A percentile compares a stretch with the other conserved stretches of the same genome.
Conservation (phyloP, 768 basidiomycete species). For the Amyloporia xantha region DNA sequence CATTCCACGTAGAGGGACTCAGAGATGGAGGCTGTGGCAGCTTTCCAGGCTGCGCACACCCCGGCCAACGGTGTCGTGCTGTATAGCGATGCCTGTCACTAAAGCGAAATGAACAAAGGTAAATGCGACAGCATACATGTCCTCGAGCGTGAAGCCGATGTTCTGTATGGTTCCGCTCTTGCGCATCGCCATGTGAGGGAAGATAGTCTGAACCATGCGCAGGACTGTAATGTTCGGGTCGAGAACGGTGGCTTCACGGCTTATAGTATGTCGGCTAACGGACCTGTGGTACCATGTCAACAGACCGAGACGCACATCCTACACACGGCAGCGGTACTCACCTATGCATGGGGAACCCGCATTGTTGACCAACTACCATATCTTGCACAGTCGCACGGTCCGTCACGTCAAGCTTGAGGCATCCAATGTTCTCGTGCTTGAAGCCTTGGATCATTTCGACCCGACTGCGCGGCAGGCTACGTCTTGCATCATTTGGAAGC, state of each 20-base stretch:
- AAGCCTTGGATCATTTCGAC: conserved; percentile 57
- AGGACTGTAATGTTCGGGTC: conserved; percentile 63
- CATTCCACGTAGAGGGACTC: conserved; percentile 71
- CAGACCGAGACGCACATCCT: neutral
- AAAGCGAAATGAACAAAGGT: neutral
- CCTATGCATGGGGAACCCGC: conserved; percentile 47
- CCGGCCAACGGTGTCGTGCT: conserved; percentile 69
- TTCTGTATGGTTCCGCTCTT: conserved; percentile 63
- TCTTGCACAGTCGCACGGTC: conserved; percentile 47
- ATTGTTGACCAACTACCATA: conserved; percentile 66
- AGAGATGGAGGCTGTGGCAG: conserved; percentile 51
- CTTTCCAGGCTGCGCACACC: conserved; percentile 51
- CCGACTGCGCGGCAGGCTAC: conserved; percentile 69
- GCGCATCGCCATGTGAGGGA: conserved; percentile 67
- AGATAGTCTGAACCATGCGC: conserved; percentile 51
- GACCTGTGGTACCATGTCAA: conserved; percentile 24
- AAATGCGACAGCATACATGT: conserved; percentile 56
- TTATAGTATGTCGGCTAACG: conserved; percentile 48
- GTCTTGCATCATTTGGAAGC: conserved; percentile 60
- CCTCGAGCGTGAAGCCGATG: conserved; percentile 62
- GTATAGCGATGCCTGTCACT: neutral
- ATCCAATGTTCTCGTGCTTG: conserved; percentile 36
- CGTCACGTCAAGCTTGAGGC: conserved; percentile 55
- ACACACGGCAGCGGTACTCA: conserved; percentile 24
- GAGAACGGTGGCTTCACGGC: conserved; percentile 45